Conservation (phyloP, 345 rosid species). For the Kernera saxatilis region DNA sequence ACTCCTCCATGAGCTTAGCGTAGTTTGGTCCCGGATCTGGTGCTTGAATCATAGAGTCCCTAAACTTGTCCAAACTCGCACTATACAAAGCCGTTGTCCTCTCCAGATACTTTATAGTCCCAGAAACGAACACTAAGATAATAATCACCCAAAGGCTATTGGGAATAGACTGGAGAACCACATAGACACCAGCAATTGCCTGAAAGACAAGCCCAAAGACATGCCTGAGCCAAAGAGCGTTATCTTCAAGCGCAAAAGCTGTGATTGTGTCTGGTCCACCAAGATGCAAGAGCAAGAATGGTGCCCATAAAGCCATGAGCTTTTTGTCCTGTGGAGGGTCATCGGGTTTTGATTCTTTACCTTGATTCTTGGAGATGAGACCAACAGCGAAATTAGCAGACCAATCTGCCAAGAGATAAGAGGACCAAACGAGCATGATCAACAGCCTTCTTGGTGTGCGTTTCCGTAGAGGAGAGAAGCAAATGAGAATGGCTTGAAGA, state of each 20-base stretch:
- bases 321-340: conserved; percentile 17
- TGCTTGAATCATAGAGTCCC: conserved; percentile 48
- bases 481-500: conserved; percentile 47
- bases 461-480: conserved; percentile 49
- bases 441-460: conserved; percentile 32
- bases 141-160: conserved; percentile 33
- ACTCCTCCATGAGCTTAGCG: conserved; percentile 62
- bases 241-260: conserved; percentile 61
- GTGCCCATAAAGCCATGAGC: conserved; percentile 66
- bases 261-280: conserved; percentile 75
- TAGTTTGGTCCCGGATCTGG: conserved; percentile 64
- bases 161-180: conserved; percentile 36
- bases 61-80: conserved; percentile 53
- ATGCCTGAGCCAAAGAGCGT: conserved; percentile 62
- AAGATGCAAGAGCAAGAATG: conserved; percentile 57
- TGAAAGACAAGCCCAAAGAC: conserved; percentile 44
- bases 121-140: conserved; percentile 42
- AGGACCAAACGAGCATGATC: conserved; percentile 44
- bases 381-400: conserved; percentile 55
- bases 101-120: conserved; percentile 57
- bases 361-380: conserved; percentile 47
- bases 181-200: conserved; percentile 38
- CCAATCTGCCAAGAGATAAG: conserved; percentile 57
- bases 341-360: background rate
- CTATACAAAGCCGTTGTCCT: conserved; percentile 49